Evolutionary conservation across 2,329 filamentous ascomycete species (phyloP).

Genomic region (Tolypocladium cylindrosporum): DNA sequence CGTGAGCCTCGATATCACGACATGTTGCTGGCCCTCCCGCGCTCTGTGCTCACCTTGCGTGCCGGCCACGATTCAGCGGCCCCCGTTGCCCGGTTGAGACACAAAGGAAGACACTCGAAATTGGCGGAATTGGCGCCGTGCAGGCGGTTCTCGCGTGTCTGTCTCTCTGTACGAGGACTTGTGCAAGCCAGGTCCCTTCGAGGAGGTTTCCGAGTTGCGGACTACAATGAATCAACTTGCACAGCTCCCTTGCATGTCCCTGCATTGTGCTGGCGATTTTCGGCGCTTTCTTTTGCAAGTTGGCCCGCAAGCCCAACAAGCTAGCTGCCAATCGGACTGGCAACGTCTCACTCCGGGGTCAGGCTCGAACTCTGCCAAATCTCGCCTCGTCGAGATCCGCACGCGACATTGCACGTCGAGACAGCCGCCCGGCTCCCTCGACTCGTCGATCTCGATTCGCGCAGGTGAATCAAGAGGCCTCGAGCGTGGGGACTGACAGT

Average conservation of each 20-base stretch:
- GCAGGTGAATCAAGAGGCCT: slow-evolving; percentile 4
- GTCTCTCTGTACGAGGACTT: not conserved
- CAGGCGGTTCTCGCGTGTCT: not conserved
- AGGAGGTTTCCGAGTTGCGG: not conserved
- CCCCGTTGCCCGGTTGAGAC: not conserved
- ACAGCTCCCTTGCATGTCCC: not conserved
- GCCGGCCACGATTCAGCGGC: not conserved
- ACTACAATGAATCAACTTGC: not conserved
- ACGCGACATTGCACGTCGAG: slow-evolving; percentile 10
- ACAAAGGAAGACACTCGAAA: not conserved
- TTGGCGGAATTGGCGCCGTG: not conserved
- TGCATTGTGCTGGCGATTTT: not conserved
- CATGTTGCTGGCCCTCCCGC: not conserved
- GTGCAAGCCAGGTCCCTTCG: not conserved
- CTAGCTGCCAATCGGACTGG: not conserved
- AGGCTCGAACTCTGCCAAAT: not conserved
- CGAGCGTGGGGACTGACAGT: not conserved
- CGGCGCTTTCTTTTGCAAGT: not conserved
- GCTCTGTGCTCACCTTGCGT: not conserved
- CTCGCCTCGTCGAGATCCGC: not conserved
- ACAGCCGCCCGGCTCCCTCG: slow-evolving; percentile 7
- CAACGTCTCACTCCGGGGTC: not conserved
- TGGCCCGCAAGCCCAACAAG: not conserved
- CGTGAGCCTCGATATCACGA: not conserved
- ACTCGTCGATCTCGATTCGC: slow-evolving; percentile 14